Evolutionary conservation across 176 grass and related monocot genomes (phyloP), one percentile per base, ranked within the genome.

Genomic region (Pontederia paniculata): DNA sequence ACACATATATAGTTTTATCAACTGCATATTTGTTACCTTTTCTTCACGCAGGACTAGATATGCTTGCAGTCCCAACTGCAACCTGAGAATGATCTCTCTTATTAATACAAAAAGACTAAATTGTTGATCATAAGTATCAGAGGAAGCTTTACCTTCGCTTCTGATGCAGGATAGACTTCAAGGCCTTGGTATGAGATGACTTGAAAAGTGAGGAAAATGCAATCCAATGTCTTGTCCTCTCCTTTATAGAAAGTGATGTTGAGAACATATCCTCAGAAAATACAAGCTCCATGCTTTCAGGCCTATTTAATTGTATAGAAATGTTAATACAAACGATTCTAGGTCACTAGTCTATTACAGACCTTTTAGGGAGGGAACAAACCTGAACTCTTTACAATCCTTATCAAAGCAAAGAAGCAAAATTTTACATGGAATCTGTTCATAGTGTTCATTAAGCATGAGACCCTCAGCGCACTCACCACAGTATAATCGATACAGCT

Each of bases 381-480:
- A 97, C 91, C 91, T 90, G 68, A 88, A 90, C 16, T 66, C 71
- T 66, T 79, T 79, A 53, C 74, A 71, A 54, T 86, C 85, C 77
- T 83, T 90, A 46, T 97, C 68, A n/a, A 97, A 80, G 67, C 77
- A 90, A 63, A 84, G 80, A 47, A 76, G 45, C 60, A 87, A 57
- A 58, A 90, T 70, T 78, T 89, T 90, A 66, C 80, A 84, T 2
- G 86, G 91, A 60, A 97, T 89, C 84, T 87, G 71, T 69, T 90
- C 91, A 74, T 90, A 97, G 54, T 81, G 58, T 57, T 70, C 51
- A 58, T 72, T 81, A 48, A 84, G 65, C 61, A 55, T 20, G 23
- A 61, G 53, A 50, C 90, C 82, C 73, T 90, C 89, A 28, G 83
- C 81, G 54, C 91, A 87, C 74, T 90, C 71, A 2, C 71, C 75